A percentile compares a stretch with the other conserved stretches of the same genome.
These are phyloP conservation scores for Favolaschia claudopus DNA, from an alignment of 768 basidiomycete species.

Conservation along the genomic window DNA sequence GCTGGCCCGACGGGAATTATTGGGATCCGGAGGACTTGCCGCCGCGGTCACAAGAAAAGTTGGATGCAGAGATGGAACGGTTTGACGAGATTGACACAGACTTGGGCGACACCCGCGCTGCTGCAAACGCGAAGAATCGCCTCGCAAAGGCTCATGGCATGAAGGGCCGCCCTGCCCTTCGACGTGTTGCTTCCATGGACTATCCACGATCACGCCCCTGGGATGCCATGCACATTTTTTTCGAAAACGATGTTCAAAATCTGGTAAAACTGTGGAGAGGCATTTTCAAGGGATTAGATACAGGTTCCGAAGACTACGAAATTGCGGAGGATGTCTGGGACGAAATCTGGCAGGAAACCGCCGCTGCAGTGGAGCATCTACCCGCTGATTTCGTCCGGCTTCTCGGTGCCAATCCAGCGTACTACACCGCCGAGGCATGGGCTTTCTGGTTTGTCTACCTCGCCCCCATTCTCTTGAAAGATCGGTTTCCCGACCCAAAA, in stretches of 20 bases:
- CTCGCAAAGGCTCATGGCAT: constrained; percentile 36
- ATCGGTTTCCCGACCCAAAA: constrained; percentile 32
- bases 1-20: constrained; percentile 22
- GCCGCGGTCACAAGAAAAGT: constrained; percentile 47
- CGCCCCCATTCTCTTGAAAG: constrained; percentile 41
- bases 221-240: constrained; percentile 57
- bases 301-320: constrained; percentile 33
- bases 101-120: too few relatives aligned
- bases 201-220: constrained; percentile 41
- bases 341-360: constrained; percentile 43
- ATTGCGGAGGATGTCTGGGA: constrained; percentile 40
- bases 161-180: constrained; percentile 34
- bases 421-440: constrained; percentile 45
- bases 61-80: constrained; percentile 45
- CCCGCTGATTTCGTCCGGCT: constrained; percentile 40
- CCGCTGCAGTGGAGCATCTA: constrained; percentile 32
- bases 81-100: too few relatives aligned
- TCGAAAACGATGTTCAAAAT: constrained; percentile 50
- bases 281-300: constrained; percentile 37
- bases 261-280: constrained; percentile 44
- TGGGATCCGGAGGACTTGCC: constrained; percentile 33
- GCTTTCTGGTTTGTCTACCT: constrained; percentile 47
- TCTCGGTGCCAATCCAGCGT: constrained; percentile 32
- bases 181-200: constrained; percentile 32
- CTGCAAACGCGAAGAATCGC: constrained; percentile 34